These are phyloP conservation scores for Macaranga tanarius DNA, from an alignment of 441 rosid genomes.

Conservation along the genomic window DNA sequence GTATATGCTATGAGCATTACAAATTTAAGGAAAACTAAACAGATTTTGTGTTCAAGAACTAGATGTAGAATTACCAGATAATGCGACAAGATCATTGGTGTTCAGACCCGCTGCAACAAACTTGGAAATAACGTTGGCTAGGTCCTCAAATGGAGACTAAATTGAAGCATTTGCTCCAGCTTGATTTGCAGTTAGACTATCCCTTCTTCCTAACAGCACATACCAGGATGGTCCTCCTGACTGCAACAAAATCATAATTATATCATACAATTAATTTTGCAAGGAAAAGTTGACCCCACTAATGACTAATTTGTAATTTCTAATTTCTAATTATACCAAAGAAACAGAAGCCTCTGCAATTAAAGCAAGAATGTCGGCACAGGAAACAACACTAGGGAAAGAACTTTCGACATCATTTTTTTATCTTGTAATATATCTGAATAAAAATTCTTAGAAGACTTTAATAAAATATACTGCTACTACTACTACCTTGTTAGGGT, in stretches of 20 bases:
- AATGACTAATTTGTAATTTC: no score
- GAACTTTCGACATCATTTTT: constrained; percentile 57
- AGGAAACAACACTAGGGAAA: constrained; percentile 73
- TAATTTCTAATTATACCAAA: constrained; percentile 45
- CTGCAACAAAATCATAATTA: constrained; percentile 23
- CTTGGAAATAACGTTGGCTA: constrained; percentile 35
- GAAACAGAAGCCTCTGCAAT: constrained; percentile 63
- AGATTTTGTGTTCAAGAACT: no score
- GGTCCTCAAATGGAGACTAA: constrained; percentile 40
- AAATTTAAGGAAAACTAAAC: no score
- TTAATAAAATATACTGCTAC: no score
- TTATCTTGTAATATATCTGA: no score
- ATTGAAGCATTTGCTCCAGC: constrained; percentile 37
- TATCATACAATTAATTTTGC: no score
- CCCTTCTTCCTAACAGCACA: constrained; percentile 62
- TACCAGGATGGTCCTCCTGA: constrained; percentile 63
- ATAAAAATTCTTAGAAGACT: no score
- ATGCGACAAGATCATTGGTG: constrained; percentile 49
- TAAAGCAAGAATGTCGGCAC: constrained; percentile 69
- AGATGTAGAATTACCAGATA: constrained; percentile 64
- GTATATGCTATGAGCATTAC: no score
- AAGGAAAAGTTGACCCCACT: no score
- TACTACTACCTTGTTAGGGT: no score
- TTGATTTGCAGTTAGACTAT: constrained; percentile 40
- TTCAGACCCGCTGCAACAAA: constrained; percentile 51